Base-by-base conservation (phyloP, 2,329 filamentous ascomycete genomes). In the Alternaria conjuncta region DNA sequence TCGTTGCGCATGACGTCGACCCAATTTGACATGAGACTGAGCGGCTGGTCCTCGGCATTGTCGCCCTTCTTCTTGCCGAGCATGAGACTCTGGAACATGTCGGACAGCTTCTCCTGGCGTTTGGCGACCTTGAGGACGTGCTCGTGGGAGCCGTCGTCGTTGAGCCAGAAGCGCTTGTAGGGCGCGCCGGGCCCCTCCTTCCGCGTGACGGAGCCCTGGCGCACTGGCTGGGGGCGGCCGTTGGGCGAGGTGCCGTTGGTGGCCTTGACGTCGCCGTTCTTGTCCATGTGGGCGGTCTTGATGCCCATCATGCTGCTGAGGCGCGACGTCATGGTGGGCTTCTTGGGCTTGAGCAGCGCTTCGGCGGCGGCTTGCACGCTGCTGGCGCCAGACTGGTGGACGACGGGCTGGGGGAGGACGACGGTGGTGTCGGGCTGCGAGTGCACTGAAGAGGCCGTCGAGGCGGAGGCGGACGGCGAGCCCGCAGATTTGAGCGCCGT, bases 11-110 rank as follows among this genome's bases (percentile, higher is more conserved):
- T 86, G 66, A 96, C 94, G 79, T 97, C 95, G 60, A 97, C 94
- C 95, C 95, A 98, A 72, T 89, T 94, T 26, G 94, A 96, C 83
- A 98, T 96, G 60, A 99, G 86, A 8, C 95, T 98, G 49, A 98
- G 84, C 69, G 96, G 93, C 76, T 93, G 89, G 65, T 96, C 92
- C 26, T 87, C 85, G 66, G 88, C 86, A 20, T 84, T 83, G 15
- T 88, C 86, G 66, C 94, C 92, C 77, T 92, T 91, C 81, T 93
- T 94, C 81, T 92, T 93, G 68, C 93, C 93, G 61, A 86, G 84
- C 57, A 98, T 86, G 72, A 97, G 87, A 71, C 91, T 90, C 71
- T 94, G 91, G 81, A 97, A 91, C 89, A 98, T 92, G 79, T 96
- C 94, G 20, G 92, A 91, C 60, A 99, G 85, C 82, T 97, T 98